Evolutionary conservation across 2,329 filamentous ascomycete genomes (phyloP).

Genomic region (Colletotrichum sp.): DNA sequence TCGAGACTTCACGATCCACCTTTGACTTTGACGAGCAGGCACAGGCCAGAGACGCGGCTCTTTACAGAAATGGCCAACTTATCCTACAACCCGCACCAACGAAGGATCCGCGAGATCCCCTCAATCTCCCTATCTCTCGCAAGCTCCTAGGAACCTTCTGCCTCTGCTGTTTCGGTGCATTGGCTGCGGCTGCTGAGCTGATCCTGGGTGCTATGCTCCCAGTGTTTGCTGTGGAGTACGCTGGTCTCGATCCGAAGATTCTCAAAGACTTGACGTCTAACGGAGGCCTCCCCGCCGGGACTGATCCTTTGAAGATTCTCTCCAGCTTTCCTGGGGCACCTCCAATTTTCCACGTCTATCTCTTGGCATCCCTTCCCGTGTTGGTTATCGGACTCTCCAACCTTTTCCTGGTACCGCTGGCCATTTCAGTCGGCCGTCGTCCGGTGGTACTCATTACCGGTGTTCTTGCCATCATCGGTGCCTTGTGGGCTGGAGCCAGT

Average conservation of each 20-base stretch:
- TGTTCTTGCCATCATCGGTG: conserved; percentile 34
- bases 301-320: conserved; percentile 21
- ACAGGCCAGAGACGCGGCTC: neutral
- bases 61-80: conserved; percentile 4
- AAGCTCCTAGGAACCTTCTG: conserved; percentile 1
- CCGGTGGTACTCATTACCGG: conserved; percentile 37
- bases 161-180: conserved; percentile 26
- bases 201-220: conserved; percentile 34
- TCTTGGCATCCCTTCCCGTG: conserved; percentile 37
- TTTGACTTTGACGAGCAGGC: neutral
- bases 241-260: conserved; percentile 30
- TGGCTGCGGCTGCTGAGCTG: conserved; percentile 29
- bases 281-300: conserved; percentile 24
- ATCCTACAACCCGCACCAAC: conserved; percentile 2
- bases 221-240: conserved; percentile 38
- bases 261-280: conserved; percentile 23
- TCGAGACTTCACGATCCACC: neutral
- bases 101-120: conserved; percentile 5
- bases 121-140: neutral
- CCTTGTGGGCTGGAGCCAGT: conserved; percentile 38
- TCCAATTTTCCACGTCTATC: conserved; percentile 30
- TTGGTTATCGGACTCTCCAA: conserved; percentile 36
- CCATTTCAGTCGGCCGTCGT: conserved; percentile 37
- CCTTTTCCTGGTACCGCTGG: conserved; percentile 38
- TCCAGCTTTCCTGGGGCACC: conserved; percentile 27